Conservation (phyloP, 768 basidiomycete genomes). For the Cystoderma amianthinum region DNA sequence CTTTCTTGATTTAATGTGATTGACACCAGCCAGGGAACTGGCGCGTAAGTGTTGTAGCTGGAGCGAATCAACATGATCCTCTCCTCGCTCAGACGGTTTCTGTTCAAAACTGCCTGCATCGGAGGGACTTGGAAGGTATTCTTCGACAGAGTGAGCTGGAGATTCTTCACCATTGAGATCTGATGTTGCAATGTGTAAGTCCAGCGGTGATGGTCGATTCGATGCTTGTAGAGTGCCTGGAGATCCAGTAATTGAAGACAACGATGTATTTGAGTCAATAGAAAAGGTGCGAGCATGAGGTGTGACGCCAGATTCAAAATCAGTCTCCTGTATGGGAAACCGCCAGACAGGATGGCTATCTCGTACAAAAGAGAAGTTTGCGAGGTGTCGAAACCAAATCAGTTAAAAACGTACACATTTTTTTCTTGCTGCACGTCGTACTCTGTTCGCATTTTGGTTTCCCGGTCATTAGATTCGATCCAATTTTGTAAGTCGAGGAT, state of each 20-base stretch:
- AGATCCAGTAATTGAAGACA: conserved; percentile 28
- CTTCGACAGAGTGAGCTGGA: conserved; percentile 52
- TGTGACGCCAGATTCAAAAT: conserved; percentile 27
- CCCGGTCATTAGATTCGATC: conserved; percentile 48
- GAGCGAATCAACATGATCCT: too few species aligned
- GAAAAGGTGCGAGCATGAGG: conserved; percentile 59
- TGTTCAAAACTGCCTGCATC: not conserved
- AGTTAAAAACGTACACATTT: too few species aligned
- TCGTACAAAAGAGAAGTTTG: not conserved
- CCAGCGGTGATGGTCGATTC: conserved; percentile 40
- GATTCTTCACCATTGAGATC: conserved; percentile 38
- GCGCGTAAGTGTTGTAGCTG: conserved; percentile 19
- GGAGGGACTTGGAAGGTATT: conserved; percentile 34
- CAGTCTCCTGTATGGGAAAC: conserved; percentile 26
- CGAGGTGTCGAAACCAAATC: conserved; percentile 8
- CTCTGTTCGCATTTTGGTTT: not conserved
- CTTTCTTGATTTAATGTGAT: conserved; percentile 14
- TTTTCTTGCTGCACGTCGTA: too few species aligned
- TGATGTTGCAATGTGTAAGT: conserved; percentile 35
- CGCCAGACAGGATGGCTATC: conserved; percentile 32
- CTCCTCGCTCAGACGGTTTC: not conserved
- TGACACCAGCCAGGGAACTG: not conserved
- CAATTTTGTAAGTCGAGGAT: conserved; percentile 66
- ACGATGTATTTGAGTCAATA: conserved; percentile 48
- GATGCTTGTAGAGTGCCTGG: conserved; percentile 13